Percentiles rank a stretch among this genome's conserved stretches.
Evolutionary conservation across 805 yeast species (phyloP).

Genomic region (Candida fluviatilis): DNA sequence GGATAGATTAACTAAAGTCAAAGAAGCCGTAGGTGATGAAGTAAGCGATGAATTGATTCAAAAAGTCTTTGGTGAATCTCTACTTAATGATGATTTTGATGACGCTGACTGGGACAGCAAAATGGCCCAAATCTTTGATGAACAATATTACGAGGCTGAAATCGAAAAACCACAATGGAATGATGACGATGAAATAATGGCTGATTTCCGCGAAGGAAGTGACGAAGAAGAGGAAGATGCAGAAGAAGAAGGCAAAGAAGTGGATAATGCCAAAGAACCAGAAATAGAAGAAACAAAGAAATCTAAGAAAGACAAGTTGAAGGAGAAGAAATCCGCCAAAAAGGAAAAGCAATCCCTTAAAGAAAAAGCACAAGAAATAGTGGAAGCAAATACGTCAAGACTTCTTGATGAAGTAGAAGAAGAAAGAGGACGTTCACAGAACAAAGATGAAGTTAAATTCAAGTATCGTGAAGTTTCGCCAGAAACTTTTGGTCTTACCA

Average conservation of each 20-base stretch:
- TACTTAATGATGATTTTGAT: slow-evolving; percentile 84
- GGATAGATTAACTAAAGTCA: slow-evolving; percentile 62
- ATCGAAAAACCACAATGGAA: slow-evolving; percentile 38
- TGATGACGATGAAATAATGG: slow-evolving; percentile 31
- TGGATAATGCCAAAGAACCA: slow-evolving; percentile 10
- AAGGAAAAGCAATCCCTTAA: slow-evolving; percentile 58
- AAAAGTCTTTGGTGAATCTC: slow-evolving; percentile 65
- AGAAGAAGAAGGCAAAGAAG: slow-evolving; percentile 8
- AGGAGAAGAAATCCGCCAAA: slow-evolving; percentile 54
- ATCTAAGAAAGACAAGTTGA: slow-evolving; percentile 51
- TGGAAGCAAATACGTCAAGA: slow-evolving; percentile 66
- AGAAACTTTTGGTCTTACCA: slow-evolving; percentile 79
- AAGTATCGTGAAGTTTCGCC: slow-evolving; percentile 94
- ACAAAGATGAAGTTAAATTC: slow-evolving; percentile 50
- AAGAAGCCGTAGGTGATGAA: slow-evolving; percentile 65
- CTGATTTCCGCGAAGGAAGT: slow-evolving; percentile 13
- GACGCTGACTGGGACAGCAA: slow-evolving; percentile 88
- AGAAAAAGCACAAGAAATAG: slow-evolving; percentile 69
- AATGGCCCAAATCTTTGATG: slow-evolving; percentile 81
- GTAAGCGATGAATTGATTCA: slow-evolving; percentile 56
- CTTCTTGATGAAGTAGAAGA: slow-evolving; percentile 67
- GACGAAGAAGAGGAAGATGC: slow-evolving; percentile 13
- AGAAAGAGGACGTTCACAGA: slow-evolving; percentile 54
- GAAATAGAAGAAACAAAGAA: slow-evolving; percentile 27
- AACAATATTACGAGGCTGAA: slow-evolving; percentile 63